These are phyloP conservation scores for Scheffersomyces segobiensis DNA, from an alignment of 1,139 yeast genomes.

Conservation along the genomic window DNA sequence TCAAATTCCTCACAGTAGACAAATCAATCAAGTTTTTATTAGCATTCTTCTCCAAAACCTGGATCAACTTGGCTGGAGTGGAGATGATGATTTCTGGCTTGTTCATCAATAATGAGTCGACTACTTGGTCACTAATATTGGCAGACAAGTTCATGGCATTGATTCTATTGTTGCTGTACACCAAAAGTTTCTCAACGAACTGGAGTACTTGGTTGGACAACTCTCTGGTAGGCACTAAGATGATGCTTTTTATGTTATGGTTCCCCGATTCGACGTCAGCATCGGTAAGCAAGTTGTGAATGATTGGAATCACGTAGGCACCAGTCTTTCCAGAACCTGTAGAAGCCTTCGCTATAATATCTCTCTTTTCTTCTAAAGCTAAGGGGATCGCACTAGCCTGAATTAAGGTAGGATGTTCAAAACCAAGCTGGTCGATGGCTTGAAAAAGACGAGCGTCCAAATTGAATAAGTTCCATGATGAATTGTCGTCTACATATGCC, in stretches of 20 bases:
- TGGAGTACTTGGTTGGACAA: slow-evolving; percentile 79
- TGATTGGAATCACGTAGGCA: slow-evolving; percentile 77
- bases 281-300: slow-evolving; percentile 56
- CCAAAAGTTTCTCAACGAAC: slow-evolving; percentile 65
- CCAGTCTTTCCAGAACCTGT: slow-evolving; percentile 93
- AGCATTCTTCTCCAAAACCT: slow-evolving; percentile 53
- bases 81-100: slow-evolving; percentile 81
- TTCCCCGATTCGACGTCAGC: slow-evolving; percentile 14
- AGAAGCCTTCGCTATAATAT: slow-evolving; percentile 82
- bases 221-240: slow-evolving; percentile 85
- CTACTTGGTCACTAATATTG: slow-evolving; percentile 70
- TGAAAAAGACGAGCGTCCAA: slow-evolving; percentile 82
- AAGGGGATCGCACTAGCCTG: slow-evolving; percentile 92
- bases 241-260: slow-evolving; percentile 50
- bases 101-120: slow-evolving; percentile 66
- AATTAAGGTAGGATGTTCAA: slow-evolving; percentile 81
- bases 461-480: slow-evolving; percentile 69
- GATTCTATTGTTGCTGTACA: slow-evolving; percentile 70
- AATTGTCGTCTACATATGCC: slow-evolving; percentile 68
- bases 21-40: slow-evolving; percentile 44
- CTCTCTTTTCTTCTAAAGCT: slow-evolving; percentile 83
- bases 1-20: slow-evolving; percentile 63
- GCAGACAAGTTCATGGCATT: slow-evolving; percentile 74
- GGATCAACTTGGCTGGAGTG: slow-evolving; percentile 81
- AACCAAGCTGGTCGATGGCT: slow-evolving; percentile 81